phyloP scores from a whole-genome alignment of 2,329 filamentous ascomycete genomes.

The Mycosphaerella sp. region DNA sequence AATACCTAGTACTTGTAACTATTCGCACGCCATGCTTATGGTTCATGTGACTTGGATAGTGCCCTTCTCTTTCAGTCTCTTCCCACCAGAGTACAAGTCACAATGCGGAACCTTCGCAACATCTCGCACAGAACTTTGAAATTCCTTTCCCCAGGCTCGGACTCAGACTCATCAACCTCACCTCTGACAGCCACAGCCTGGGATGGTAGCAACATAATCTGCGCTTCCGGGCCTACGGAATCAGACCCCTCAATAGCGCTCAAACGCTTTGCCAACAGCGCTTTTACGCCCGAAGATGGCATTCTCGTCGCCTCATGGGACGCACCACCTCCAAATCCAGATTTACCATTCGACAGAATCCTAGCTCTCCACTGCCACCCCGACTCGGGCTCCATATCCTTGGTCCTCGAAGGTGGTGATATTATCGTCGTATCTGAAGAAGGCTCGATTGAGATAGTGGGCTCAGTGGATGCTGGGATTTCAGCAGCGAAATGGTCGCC shows the following conservation, averaged over 20 bases:
- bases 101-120: conserved; percentile 84
- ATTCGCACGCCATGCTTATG: neutral
- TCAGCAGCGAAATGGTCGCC: conserved; percentile 87
- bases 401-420: conserved; percentile 85
- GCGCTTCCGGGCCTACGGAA: conserved; percentile 70
- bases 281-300: conserved; percentile 38
- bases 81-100: neutral
- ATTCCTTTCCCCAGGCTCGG: conserved; percentile 33
- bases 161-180: conserved; percentile 14
- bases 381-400: conserved; percentile 68
- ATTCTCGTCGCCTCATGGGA: conserved; percentile 75
- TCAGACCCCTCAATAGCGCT: conserved; percentile 68
- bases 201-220: conserved; percentile 71
- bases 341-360: conserved; percentile 64
- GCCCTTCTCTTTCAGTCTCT: too few species aligned
- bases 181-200: conserved; percentile 69
- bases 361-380: conserved; percentile 78
- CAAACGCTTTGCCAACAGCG: conserved; percentile 45
- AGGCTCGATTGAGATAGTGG: conserved; percentile 82
- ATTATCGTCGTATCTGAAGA: conserved; percentile 78
- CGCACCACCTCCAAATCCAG: conserved; percentile 70
- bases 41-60: neutral
- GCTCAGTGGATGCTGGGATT: conserved; percentile 88
- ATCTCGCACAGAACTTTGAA: conserved; percentile 63
- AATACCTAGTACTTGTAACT: neutral